Conservation (phyloP, 129 eudicot species). For the Kitagawia praeruptora region DNA sequence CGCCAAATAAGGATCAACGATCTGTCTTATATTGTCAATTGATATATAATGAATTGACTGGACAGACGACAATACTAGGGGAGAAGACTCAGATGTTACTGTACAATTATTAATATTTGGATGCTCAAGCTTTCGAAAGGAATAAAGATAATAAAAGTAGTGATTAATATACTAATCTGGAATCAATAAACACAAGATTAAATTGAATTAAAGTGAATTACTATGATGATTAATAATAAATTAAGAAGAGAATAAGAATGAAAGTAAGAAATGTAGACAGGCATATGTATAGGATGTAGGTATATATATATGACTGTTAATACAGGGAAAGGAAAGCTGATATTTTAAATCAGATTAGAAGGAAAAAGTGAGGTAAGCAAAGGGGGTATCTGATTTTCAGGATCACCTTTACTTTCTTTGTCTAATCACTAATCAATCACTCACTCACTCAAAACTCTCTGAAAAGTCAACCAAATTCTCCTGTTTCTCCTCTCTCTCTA, state of each 20-base stretch:
- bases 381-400: constrained; percentile 22
- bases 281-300: not conserved
- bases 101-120: not conserved
- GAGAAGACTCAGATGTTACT: not conserved
- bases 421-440: constrained; percentile 23
- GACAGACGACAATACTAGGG: not conserved
- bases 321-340: not conserved
- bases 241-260: not conserved
- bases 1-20: not conserved
- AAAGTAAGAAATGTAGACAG: not conserved
- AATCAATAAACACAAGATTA: not conserved
- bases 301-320: not conserved
- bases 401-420: constrained; percentile 35
- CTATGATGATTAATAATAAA: not conserved
- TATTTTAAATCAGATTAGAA: not conserved
- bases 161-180: not conserved
- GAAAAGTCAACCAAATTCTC: constrained; percentile 16
- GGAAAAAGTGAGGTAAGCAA: constrained; percentile 8
- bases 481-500: not conserved
- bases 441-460: not conserved
- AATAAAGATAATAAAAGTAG: not conserved
- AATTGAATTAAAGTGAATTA: not conserved
- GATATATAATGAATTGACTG: not conserved
- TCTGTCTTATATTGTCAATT: not conserved
- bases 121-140: not conserved